Evolutionary conservation across 1,284 basidiomycete species (phyloP).

Genomic region (Amylostereum areolatum): DNA sequence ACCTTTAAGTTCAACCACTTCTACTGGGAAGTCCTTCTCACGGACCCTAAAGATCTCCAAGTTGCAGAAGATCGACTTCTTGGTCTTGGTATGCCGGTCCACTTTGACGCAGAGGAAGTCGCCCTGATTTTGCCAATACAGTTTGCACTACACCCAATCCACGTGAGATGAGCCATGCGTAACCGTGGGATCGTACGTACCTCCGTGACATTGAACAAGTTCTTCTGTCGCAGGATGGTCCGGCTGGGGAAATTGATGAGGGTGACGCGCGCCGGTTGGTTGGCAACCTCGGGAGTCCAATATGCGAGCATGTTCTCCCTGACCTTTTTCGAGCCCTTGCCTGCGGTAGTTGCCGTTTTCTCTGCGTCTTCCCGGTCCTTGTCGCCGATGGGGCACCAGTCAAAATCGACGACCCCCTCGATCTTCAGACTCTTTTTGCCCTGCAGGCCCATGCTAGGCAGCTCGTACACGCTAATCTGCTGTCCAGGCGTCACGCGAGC

Average conservation of each 20-base stretch:
- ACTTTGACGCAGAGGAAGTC: constrained; percentile 99
- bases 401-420: constrained; percentile 97
- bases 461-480: constrained; percentile 95
- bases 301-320: constrained; percentile 94
- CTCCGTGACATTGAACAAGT: constrained; percentile 97
- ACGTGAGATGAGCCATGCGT: not conserved
- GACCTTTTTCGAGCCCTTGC: constrained; percentile 54
- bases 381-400: constrained; percentile 96
- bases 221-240: constrained; percentile 87
- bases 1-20: constrained; percentile 74
- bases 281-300: constrained; percentile 96
- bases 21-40: constrained; percentile 97
- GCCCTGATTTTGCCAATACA: constrained; percentile 98
- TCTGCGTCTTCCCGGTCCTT: constrained; percentile 76
- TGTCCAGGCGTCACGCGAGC: constrained; percentile 85
- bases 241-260: constrained; percentile 88
- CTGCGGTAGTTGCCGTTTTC: constrained; percentile 39
- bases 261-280: constrained; percentile 96
- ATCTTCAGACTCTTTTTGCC: constrained; percentile 99
- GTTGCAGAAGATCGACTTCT: constrained; percentile 99
- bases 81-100: constrained; percentile 98
- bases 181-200: constrained; percentile 39
- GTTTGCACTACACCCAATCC: constrained; percentile 70
- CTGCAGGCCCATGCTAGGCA: constrained; percentile 90
- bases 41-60: constrained; percentile 96